phyloP scores from a whole-genome alignment of 176 grass and related monocot genomes.

The Bolboschoenus planiculmis region DNA sequence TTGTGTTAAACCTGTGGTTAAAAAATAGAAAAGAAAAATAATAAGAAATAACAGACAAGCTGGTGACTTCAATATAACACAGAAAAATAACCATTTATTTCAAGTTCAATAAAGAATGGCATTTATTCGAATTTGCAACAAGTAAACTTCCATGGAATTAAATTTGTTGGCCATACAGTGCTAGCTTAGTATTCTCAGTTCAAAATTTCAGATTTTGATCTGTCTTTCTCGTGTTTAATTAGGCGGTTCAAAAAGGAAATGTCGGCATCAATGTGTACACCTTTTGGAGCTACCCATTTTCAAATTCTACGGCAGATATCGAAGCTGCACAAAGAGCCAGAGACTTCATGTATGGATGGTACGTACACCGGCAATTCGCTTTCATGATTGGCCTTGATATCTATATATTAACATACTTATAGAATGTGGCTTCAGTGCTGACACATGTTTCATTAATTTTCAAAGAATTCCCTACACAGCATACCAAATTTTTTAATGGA shows the following conservation, averaged over 20 bases:
- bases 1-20: too few relatives aligned
- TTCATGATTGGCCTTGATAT: too few relatives aligned
- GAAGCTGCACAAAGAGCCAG: slow-evolving; percentile 42
- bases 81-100: too few relatives aligned
- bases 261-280: slow-evolving; percentile 68
- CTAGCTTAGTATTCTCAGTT: neutral
- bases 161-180: neutral
- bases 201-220: too few relatives aligned
- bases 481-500: neutral
- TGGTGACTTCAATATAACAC: too few relatives aligned
- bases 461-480: too few relatives aligned
- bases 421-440: too few relatives aligned
- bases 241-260: slow-evolving; percentile 52
- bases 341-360: slow-evolving; percentile 68
- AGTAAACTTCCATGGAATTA: neutral
- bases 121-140: too few relatives aligned
- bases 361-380: neutral
- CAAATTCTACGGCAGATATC: slow-evolving; percentile 28
- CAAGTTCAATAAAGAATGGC: too few relatives aligned
- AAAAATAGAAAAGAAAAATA: too few relatives aligned
- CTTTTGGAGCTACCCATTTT: slow-evolving; percentile 61
- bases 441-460: too few relatives aligned
- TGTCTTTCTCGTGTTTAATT: neutral
- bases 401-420: neutral
- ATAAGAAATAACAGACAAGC: too few relatives aligned